Conservation (phyloP, 345 rosid genomes). For the thale cress (Arabidopsis thaliana) region DNA sequence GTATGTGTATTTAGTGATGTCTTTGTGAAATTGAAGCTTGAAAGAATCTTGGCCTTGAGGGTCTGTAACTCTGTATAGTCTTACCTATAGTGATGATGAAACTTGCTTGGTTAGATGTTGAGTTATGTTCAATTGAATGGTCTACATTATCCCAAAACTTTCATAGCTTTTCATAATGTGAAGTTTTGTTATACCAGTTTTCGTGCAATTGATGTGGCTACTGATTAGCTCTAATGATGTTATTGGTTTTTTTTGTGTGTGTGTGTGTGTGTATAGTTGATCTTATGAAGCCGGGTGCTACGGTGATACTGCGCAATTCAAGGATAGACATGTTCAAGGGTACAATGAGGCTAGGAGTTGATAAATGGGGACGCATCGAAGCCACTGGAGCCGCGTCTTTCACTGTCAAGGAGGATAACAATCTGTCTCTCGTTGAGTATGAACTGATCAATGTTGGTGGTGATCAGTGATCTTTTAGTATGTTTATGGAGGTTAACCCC, state of each 20-base stretch:
- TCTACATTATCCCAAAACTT: background rate
- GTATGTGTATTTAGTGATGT: background rate
- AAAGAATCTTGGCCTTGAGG: background rate
- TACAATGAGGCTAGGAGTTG: constrained; percentile 97
- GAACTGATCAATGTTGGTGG: constrained; percentile 80
- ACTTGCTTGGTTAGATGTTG: background rate
- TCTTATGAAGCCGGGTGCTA: constrained; percentile 64
- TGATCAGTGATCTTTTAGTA: constrained; percentile 53
- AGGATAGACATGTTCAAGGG: constrained; percentile 98
- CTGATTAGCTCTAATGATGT: background rate
- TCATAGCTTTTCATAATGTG: background rate
- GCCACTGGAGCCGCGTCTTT: constrained; percentile 73
- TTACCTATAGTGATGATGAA: background rate
- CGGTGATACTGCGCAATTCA: constrained; percentile 82
- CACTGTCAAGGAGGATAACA: constrained; percentile 68
- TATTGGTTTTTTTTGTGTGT: background rate
- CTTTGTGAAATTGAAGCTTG: constrained; percentile 6
- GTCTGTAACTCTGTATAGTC: background rate
- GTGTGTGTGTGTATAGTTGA: constrained; percentile 58
- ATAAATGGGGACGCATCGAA: constrained; percentile 95
- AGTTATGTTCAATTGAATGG: background rate
- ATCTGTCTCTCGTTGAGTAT: constrained; percentile 87
- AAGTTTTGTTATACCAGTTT: background rate
- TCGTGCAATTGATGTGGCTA: background rate
- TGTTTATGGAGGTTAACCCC: constrained; percentile 47